Conservation (phyloP, 139 green algal genomes). For the Asterochloris sp. region DNA sequence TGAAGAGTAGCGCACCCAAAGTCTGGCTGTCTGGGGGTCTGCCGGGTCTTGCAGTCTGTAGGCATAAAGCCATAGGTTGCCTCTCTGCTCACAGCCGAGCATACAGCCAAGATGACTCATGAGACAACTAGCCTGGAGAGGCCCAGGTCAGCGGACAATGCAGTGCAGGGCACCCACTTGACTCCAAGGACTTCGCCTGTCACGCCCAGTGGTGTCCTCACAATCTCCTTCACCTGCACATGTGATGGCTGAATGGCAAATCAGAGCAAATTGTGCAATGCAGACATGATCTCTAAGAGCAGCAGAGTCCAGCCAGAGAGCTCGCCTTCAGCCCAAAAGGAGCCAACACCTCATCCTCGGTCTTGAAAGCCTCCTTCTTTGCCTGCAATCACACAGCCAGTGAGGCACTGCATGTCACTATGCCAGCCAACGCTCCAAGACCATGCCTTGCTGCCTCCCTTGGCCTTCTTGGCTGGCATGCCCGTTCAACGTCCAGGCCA, state of each 20-base stretch:
- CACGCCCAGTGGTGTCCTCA: constrained; percentile 7
- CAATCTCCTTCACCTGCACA: constrained; percentile 7
- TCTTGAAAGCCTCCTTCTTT: constrained; percentile 4
- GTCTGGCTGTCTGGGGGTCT: constrained; percentile 12
- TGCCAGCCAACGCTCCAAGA: no score
- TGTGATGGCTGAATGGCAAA: no score
- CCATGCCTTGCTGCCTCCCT: no score
- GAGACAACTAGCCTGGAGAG: constrained; percentile 13
- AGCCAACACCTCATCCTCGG: constrained; percentile 6
- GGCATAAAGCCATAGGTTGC: no score
- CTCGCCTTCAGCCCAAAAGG: constrained; percentile 15
- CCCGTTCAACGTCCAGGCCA: no score
- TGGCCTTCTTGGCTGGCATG: no score
- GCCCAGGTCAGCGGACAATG: no score
- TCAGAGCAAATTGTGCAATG: no score
- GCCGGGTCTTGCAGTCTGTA: neutral
- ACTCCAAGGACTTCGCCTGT: constrained; percentile 8
- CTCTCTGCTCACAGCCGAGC: no score
- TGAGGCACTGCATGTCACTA: no score
- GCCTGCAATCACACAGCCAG: neutral
- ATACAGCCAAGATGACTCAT: no score
- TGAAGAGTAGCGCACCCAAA: constrained; percentile 10
- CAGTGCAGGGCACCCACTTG: constrained; percentile 1
- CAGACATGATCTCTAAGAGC: no score
- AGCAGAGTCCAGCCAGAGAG: neutral